phyloP scores from a whole-genome alignment of 1,284 basidiomycete genomes.

The Leccinum huronense region DNA sequence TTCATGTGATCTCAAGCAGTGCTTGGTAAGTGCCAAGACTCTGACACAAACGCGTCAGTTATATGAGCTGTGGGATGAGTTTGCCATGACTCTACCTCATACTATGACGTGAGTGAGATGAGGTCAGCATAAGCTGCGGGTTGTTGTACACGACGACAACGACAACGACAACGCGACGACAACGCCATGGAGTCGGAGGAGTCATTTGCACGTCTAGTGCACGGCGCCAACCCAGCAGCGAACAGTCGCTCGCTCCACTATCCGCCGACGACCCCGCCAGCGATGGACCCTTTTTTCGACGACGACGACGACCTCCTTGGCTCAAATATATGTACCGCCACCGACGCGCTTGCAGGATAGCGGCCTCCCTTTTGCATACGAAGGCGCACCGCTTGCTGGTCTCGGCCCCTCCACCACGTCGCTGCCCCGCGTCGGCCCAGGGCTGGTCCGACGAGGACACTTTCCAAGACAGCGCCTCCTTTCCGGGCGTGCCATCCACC shows the following conservation, averaged over 20 bases:
- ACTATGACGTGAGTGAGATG: too few species aligned
- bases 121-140: constrained; percentile 12
- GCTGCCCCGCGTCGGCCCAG: constrained; percentile 47
- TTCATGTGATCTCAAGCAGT: too few species aligned
- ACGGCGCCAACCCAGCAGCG: constrained; percentile 68
- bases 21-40: too few species aligned
- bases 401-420: constrained; percentile 43
- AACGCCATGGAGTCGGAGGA: constrained; percentile 39
- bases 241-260: constrained; percentile 39
- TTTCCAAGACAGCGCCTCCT: constrained; percentile 45
- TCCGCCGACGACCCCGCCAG: constrained; percentile 56
- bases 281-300: constrained; percentile 79
- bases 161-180: background rate
- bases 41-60: too few species aligned
- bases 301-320: constrained; percentile 53
- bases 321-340: background rate
- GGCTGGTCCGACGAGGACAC: constrained; percentile 60
- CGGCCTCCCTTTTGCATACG: constrained; percentile 56
- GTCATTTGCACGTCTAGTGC: constrained; percentile 73
- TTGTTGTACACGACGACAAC: constrained; percentile 3
- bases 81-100: too few species aligned
- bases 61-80: too few species aligned
- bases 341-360: constrained; percentile 69
- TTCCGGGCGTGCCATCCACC: constrained; percentile 32
- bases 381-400: constrained; percentile 63